phyloP scores from a whole-genome alignment of 2,329 filamentous ascomycete genomes.

The Hirsutella rhossiliensis region DNA sequence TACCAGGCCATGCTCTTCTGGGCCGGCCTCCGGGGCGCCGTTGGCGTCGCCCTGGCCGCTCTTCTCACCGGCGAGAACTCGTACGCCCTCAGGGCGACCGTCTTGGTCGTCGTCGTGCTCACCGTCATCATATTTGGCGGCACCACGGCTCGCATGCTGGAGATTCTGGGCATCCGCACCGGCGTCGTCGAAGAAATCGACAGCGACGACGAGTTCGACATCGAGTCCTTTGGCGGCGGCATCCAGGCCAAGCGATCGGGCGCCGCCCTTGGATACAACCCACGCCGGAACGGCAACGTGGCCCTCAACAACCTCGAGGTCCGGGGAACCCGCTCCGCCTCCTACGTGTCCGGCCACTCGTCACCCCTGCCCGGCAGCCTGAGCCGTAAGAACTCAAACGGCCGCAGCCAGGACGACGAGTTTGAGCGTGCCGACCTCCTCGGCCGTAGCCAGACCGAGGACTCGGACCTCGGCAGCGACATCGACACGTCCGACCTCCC shows the following conservation, averaged over 20 bases:
- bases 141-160: slow-evolving; percentile 93
- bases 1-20: slow-evolving; percentile 99
- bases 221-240: slow-evolving; percentile 61
- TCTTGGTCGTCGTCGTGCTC: slow-evolving; percentile 92
- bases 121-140: slow-evolving; percentile 98
- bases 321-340: slow-evolving; percentile 19
- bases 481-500: slow-evolving; percentile 56
- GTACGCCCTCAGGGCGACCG: slow-evolving; percentile 77
- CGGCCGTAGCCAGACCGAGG: slow-evolving; percentile 30
- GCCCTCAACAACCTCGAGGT: slow-evolving; percentile 39
- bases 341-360: slow-evolving; percentile 41
- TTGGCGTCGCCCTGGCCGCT: slow-evolving; percentile 87
- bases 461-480: slow-evolving; percentile 50
- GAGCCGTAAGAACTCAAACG: slow-evolving; percentile 38
- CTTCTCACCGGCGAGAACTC: slow-evolving; percentile 74
- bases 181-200: slow-evolving; percentile 95
- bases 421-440: slow-evolving; percentile 46
- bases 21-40: slow-evolving; percentile 89
- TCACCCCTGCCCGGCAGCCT: slow-evolving; percentile 38
- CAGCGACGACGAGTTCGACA: slow-evolving; percentile 97
- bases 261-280: slow-evolving; percentile 64
- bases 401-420: slow-evolving; percentile 32
- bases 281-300: slow-evolving; percentile 52
- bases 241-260: slow-evolving; percentile 74
- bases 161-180: slow-evolving; percentile 92